Conservation (phyloP, 2,329 filamentous ascomycete genomes). For the Aspergillus sojae region DNA sequence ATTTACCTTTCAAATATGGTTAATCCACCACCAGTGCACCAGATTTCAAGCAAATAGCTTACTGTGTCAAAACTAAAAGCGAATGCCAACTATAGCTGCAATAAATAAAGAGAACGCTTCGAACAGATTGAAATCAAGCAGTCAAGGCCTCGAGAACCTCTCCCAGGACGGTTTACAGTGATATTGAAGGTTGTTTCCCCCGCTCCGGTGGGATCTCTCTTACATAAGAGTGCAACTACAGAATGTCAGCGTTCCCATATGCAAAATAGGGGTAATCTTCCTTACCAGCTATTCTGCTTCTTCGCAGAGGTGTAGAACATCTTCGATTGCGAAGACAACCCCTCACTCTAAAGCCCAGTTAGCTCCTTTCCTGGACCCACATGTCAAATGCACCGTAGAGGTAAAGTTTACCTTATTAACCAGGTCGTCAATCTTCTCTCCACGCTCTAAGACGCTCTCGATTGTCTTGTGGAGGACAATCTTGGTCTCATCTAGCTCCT, state of each 20-base stretch:
- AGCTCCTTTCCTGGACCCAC: neutral
- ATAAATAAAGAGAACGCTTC: slow-evolving; percentile 10
- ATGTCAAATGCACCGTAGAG: neutral
- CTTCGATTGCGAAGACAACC: slow-evolving; percentile 87
- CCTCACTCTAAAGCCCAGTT: slow-evolving; percentile 63
- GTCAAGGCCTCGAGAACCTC: neutral
- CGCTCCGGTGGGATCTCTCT: neutral
- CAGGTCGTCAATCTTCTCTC: slow-evolving; percentile 94
- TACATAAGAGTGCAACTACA: slow-evolving; percentile 4
- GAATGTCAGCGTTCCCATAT: neutral
- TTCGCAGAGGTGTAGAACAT: slow-evolving; percentile 88
- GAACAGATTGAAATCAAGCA: slow-evolving; percentile 3
- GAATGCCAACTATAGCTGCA: slow-evolving; percentile 8
- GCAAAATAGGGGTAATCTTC: neutral
- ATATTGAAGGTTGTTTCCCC: neutral
- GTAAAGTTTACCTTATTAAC: slow-evolving; percentile 67
- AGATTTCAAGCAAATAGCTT: neutral
- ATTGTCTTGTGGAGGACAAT: slow-evolving; percentile 97
- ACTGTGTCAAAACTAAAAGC: slow-evolving; percentile 2
- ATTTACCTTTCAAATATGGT: neutral
- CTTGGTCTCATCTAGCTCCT: slow-evolving; percentile 96
- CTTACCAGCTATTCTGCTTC: slow-evolving; percentile 64
- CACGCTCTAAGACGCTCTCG: slow-evolving; percentile 74
- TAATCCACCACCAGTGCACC: neutral
- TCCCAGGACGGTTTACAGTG: neutral